A percentile compares a stretch with the other conserved stretches of the same genome.
These are phyloP conservation scores for Aspergillus tamarii DNA, from an alignment of 2,329 filamentous ascomycete genomes.

Conservation along the genomic window DNA sequence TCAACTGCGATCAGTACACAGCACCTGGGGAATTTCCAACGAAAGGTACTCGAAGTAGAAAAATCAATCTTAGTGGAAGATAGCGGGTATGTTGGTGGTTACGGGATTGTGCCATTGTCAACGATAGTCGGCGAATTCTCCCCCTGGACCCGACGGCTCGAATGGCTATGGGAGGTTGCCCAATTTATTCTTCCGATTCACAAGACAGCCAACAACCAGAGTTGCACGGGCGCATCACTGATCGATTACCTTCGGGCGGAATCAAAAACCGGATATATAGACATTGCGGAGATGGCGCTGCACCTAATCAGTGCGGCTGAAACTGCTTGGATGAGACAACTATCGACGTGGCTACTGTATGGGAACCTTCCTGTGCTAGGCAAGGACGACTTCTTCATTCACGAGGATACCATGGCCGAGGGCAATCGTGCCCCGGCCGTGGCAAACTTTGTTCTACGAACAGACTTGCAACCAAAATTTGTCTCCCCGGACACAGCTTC, in stretches of 20 bases:
- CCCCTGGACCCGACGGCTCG: constrained; percentile 81
- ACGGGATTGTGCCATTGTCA: constrained; percentile 90
- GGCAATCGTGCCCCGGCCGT: constrained; percentile 48
- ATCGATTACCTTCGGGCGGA: constrained; percentile 77
- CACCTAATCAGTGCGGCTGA: constrained; percentile 78
- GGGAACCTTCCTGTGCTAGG: constrained; percentile 79
- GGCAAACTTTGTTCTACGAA: constrained; percentile 61
- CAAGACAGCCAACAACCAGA: constrained; percentile 32
- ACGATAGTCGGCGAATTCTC: constrained; percentile 81
- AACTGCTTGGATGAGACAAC: constrained; percentile 86
- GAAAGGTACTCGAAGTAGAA: constrained; percentile 83
- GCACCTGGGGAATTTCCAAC: constrained; percentile 80
- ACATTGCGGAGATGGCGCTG: constrained; percentile 77
- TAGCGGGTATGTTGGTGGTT: constrained; percentile 80
- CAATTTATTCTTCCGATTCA: constrained; percentile 65
- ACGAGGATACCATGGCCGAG: constrained; percentile 45
- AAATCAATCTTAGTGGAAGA: constrained; percentile 74
- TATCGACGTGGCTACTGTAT: constrained; percentile 88
- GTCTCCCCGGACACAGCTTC: constrained; percentile 73
- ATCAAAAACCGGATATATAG: constrained; percentile 83
- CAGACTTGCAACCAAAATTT: constrained; percentile 73
- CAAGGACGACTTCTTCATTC: constrained; percentile 84
- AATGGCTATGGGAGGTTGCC: constrained; percentile 79
- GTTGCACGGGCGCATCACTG: constrained; percentile 69
- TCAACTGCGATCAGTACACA: constrained; percentile 74